Evolutionary conservation across 73 alveolate genomes (phyloP).

Genomic region (Paramecium primaurelia): DNA sequence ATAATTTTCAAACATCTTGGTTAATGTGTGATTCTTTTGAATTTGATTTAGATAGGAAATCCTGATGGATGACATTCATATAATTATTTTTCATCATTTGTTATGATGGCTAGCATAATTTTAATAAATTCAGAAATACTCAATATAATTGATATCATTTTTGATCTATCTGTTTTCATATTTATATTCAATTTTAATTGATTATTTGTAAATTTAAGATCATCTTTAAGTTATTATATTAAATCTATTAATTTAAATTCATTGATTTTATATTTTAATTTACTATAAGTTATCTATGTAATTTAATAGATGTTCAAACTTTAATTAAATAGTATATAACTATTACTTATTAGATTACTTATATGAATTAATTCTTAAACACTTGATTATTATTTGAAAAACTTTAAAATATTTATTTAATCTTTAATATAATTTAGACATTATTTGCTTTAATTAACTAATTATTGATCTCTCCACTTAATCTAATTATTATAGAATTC

Average conservation of each 20-base stretch:
- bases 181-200: neutral
- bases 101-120: neutral
- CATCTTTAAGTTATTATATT: neutral
- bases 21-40: neutral
- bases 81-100: neutral
- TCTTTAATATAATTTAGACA: neutral
- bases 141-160: neutral
- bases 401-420: neutral
- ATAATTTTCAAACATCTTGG: neutral
- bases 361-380: neutral
- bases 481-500: neutral
- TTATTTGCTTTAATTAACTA: neutral
- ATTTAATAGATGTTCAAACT: neutral
- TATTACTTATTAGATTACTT: neutral
- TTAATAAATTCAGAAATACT: constrained; percentile 15
- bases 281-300: neutral
- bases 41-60: neutral
- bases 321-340: neutral
- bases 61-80: neutral
- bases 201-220: neutral
- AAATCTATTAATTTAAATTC: neutral
- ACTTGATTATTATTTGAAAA: neutral
- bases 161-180: neutral
- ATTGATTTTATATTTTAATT: neutral
- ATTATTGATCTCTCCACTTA: neutral